Evolutionary conservation across 2,329 filamentous ascomycete genomes (phyloP), one percentile per base, ranked within the genome.

Genomic region (Paraconiothyrium brasiliense): DNA sequence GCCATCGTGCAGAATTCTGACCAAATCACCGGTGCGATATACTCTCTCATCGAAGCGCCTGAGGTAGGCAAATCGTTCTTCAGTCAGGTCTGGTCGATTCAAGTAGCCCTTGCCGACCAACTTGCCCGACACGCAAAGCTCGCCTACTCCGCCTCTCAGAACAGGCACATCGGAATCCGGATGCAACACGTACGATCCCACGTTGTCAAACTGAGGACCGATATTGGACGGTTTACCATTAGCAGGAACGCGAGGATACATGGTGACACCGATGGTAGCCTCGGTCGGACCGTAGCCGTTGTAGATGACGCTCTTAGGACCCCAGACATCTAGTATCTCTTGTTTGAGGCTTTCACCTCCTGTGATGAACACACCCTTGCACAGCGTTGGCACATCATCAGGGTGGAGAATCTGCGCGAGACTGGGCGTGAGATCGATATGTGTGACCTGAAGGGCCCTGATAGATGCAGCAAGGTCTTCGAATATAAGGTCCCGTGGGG

Each of bases 211-310:
- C 65, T 93, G 91, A 30, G 84, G 85, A 0, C 94, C 94, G 67
- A 97, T 97, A 70, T 97, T 97, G 11, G 92, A 91, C 0, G 94
- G 88, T 34, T 93, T 90, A 0, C 92, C 93, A 66, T 91, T 91
- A 22, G 82, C 78, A 0, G 92, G 91, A 8, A 97, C 92, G 37
- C 92, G 86, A n/a, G 90, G 89, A 69, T 91, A 94, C 85, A 95
- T 96, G 0, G 94, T 97, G 39, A 94, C 91, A 5, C 94, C 94
- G 65, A 97, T 97, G 0, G 94, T 97, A 0, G 92, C 91, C 76
- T 97, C 94, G 0, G 94, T 97, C 1, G 94, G 94, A 0, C 94
- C 94, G 67, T 97, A 84, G 2, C 93, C 93, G 71, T 97, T 97
- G 81, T 97, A 94, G 14, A 98, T 93, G 47, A 93, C 92, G 1